Evolutionary conservation across 1,139 yeast species (phyloP), one percentile per base, ranked within the genome.

Genomic region (Zygoascus meyerae): DNA sequence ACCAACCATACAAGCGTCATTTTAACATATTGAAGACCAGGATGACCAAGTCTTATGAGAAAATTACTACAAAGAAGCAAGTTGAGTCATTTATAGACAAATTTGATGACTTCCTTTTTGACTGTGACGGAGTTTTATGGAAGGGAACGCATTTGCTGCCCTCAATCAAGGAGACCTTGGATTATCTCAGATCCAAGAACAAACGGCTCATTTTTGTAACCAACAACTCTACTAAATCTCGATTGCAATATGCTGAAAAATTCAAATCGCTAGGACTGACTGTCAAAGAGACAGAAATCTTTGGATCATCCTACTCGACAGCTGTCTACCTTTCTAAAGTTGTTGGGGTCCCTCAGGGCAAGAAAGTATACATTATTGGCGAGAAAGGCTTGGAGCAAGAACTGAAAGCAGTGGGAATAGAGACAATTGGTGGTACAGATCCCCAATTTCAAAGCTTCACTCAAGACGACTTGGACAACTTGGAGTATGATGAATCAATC

Each of bases 111-210:
- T 89, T 89, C 58, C 69, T 90, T 50, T 90, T 90, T 62, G 97
- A 90, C 61, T 90, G 97, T 66, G 97, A 90, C 63, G 97, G 75
- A 46, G 97, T 90, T 7, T 71, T 90, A 45, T 90, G 97, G 97
- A 71, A 83, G 34, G 97, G 95, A 12, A 77, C 77, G 45, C 77
- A 75, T 42, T 65, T 83, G 31, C 75, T 90, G 41, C 95, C 96
- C 2, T 75, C 80, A 12, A 83, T 85, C 11, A 70, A 70, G 17
- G 90, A 86, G 57, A 78, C 94, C 1, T 63, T 90, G 34, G 73
- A 75, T 8, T 63, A 77, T 50, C 68, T 90, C 51, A 68, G 79
- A 47, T 53, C 68, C 3, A 55, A 60, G 26, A 74, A 75, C 45
- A 92, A 92, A 64, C 77, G 81, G 46, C 72, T 87, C 44, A 74